phyloP scores from a whole-genome alignment of 2,329 filamentous ascomycete genomes.

The Lecanoromycetidae sp. region DNA sequence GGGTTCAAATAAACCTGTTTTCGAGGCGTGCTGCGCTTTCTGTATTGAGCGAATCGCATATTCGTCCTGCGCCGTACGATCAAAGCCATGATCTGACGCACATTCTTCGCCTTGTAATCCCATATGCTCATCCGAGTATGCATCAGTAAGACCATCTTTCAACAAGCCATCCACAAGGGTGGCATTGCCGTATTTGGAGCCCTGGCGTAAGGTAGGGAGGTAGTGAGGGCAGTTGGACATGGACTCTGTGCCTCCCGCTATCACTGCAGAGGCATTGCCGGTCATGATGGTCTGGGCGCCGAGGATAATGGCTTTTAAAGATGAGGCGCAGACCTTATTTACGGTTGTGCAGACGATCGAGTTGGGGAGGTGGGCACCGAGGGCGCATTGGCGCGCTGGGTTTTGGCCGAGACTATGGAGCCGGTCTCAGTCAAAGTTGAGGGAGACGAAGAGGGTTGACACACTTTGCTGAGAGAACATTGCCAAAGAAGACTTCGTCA shows the following conservation, averaged over 20 bases:
- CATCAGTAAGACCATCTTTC: conserved; percentile 88
- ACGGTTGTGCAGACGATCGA: conserved; percentile 78
- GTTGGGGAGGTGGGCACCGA: conserved; percentile 73
- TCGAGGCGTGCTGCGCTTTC: conserved; percentile 77
- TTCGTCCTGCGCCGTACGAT: conserved; percentile 77
- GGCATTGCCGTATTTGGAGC: conserved; percentile 90
- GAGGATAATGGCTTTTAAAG: conserved; percentile 85
- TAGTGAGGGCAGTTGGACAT: conserved; percentile 99
- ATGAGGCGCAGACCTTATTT: conserved; percentile 98
- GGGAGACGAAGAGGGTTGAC: conserved; percentile 20
- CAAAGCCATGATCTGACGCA: conserved; percentile 67
- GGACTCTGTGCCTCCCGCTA: conserved; percentile 90
- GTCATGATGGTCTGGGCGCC: conserved; percentile 96
- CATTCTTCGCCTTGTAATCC: conserved; percentile 87
- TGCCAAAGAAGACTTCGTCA: conserved; percentile 95
- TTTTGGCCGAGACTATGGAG: conserved; percentile 76
- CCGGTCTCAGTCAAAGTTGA: not conserved
- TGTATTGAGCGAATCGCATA: conserved; percentile 94
- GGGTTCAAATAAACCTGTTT: conserved; percentile 63
- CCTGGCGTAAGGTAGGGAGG: conserved; percentile 71
- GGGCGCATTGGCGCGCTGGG: conserved; percentile 84
- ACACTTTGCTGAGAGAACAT: conserved; percentile 92
- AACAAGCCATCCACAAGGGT: conserved; percentile 79
- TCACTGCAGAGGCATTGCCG: conserved; percentile 81
- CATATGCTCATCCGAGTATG: conserved; percentile 91